A percentile compares a stretch with the other conserved stretches of the same genome.
Conservation (phyloP, 805 yeast species). For the Priceomyces carsonii region DNA sequence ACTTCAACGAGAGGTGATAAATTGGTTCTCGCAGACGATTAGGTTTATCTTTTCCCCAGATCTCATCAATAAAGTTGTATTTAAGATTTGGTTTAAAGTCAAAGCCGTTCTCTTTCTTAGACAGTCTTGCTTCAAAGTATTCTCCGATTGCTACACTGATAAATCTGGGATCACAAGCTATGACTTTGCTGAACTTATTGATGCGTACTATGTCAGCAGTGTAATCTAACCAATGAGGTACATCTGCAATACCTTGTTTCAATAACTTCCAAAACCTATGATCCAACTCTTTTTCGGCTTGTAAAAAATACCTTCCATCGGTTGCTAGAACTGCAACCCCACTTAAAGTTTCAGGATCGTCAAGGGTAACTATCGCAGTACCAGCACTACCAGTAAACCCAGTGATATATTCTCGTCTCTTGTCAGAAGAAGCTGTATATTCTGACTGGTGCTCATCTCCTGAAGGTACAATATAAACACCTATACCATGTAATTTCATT, state of each 20-base stretch:
- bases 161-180: conserved; percentile 84
- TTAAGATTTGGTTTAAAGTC: conserved; percentile 30
- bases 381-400: conserved; percentile 96
- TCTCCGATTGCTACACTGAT: conserved; percentile 53
- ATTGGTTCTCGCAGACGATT: conserved; percentile 32
- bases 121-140: conserved; percentile 30
- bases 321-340: conserved; percentile 84
- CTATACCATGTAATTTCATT: conserved; percentile 65
- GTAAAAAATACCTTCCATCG: conserved; percentile 92
- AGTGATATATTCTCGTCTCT: conserved; percentile 77
- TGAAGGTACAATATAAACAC: conserved; percentile 76
- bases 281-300: conserved; percentile 84
- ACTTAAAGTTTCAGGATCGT: conserved; percentile 40
- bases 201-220: conserved; percentile 54
- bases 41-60: conserved; percentile 41
- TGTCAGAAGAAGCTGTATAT: conserved; percentile 79
- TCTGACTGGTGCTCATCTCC: conserved; percentile 96
- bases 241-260: conserved; percentile 74
- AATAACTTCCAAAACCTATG: conserved; percentile 69
- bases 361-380: conserved; percentile 72
- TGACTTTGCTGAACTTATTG: conserved; percentile 46
- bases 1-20: conserved; percentile 29
- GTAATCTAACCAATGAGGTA: conserved; percentile 81
- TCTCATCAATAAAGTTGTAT: conserved; percentile 35
- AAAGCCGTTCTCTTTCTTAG: conserved; percentile 17